Evolutionary conservation across 148 eudicot genomes (phyloP).

Genomic region (Amaranthus palmeri): DNA sequence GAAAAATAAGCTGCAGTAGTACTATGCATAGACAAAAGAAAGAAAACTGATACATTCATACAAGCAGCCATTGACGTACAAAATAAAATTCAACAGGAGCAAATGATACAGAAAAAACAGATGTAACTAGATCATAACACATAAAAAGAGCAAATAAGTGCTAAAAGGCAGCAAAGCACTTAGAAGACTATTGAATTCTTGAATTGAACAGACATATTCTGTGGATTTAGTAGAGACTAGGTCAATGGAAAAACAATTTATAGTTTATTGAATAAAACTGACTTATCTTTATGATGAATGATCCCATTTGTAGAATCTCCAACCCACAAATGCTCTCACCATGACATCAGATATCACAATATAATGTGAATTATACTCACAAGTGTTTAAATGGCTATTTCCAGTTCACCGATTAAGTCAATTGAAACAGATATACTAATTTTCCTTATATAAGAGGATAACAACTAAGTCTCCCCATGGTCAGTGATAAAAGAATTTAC

Average conservation of each 20-base stretch:
- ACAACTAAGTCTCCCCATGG: not conserved
- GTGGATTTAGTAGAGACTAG: not conserved
- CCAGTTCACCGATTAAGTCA: too few species aligned
- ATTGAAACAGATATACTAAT: too few species aligned
- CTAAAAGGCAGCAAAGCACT: not conserved
- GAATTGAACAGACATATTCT: not conserved
- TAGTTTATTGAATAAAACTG: not conserved
- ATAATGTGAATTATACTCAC: too few species aligned
- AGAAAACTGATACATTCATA: not conserved
- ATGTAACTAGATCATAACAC: not conserved
- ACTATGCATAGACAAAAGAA: not conserved
- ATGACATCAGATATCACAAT: not conserved
- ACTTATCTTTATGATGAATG: not conserved
- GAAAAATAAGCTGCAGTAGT: not conserved
- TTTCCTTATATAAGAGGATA: not conserved
- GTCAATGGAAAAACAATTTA: not conserved
- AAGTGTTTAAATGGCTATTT: too few species aligned
- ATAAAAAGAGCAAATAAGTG: not conserved
- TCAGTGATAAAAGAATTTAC: not conserved
- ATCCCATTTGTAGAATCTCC: not conserved
- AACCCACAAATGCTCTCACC: not conserved
- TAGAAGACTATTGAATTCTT: not conserved
- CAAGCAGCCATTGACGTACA: not conserved
- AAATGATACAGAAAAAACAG: not conserved
- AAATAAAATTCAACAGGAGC: not conserved